A percentile compares a stretch with the other conserved stretches of the same genome.
phyloP scores from a whole-genome alignment of 768 basidiomycete species.

The Mycena crocata region DNA sequence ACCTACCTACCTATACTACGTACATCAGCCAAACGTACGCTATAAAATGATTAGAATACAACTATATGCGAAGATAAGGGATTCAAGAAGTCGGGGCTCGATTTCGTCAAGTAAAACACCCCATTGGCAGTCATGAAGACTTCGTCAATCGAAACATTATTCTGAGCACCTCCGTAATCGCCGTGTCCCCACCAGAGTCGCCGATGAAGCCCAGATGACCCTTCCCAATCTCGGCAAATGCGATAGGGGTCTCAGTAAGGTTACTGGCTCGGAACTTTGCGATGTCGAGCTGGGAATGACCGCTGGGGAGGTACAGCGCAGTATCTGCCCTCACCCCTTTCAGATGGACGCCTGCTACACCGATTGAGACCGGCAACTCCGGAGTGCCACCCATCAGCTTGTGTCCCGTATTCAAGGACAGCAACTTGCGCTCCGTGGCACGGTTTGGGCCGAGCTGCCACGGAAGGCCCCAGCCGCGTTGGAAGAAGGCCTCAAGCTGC shows the following conservation, averaged over 20 bases:
- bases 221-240: conserved; percentile 45
- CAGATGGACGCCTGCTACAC: conserved; percentile 42
- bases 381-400: conserved; percentile 32
- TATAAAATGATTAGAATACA: no score
- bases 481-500: conserved; percentile 40
- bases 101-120: no score
- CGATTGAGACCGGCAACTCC: conserved; percentile 32
- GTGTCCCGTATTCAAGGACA: conserved; percentile 31
- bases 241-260: conserved; percentile 34
- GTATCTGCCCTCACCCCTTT: conserved; percentile 36
- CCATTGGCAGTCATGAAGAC: background rate
- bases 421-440: background rate
- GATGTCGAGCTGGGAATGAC: conserved; percentile 24
- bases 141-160: conserved; percentile 50
- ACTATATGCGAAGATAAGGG: no score
- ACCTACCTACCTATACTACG: no score
- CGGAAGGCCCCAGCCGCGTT: conserved; percentile 44
- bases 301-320: conserved; percentile 22
- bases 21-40: no score
- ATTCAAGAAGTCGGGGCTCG: no score
- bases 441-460: conserved; percentile 40
- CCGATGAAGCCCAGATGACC: conserved; percentile 54
- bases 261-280: background rate
- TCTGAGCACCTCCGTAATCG: conserved; percentile 42
- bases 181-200: conserved; percentile 46